phyloP scores from a whole-genome alignment of 306 rosid species.

The Oxytropis ochrocephala region DNA sequence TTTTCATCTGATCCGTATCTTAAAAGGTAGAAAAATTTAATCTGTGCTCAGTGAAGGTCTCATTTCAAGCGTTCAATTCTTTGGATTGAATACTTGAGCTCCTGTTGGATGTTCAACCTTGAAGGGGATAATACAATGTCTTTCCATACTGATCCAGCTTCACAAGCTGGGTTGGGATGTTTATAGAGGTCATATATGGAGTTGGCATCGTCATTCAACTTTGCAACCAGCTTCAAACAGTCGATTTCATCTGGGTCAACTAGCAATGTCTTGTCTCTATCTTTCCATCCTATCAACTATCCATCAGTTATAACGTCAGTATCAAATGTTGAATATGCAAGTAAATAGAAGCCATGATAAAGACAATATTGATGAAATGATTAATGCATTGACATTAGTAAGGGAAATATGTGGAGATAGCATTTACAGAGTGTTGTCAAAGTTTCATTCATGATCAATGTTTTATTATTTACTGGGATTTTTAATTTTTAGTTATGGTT shows the following conservation, averaged over 20 bases:
- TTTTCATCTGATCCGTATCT: neutral
- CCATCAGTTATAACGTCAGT: slow-evolving; percentile 22
- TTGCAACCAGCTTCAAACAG: slow-evolving; percentile 62
- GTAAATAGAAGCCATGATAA: neutral
- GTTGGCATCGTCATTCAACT: slow-evolving; percentile 55
- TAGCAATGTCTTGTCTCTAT: slow-evolving; percentile 72
- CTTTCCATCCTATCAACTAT: slow-evolving; percentile 94
- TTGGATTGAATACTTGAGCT: slow-evolving; percentile 85
- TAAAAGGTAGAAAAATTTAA: neutral
- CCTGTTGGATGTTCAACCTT: slow-evolving; percentile 76
- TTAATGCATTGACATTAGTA: neutral
- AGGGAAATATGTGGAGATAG: neutral
- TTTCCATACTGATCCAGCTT: slow-evolving; percentile 84
- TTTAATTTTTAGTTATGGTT: neutral
- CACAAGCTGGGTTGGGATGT: slow-evolving; percentile 67
- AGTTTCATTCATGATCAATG: neutral
- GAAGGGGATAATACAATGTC: slow-evolving; percentile 92
- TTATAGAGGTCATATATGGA: slow-evolving; percentile 76
- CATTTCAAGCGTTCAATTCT: slow-evolving; percentile 51
- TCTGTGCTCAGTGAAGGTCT: slow-evolving; percentile 12
- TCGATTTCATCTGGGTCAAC: slow-evolving; percentile 94
- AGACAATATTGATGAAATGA: neutral
- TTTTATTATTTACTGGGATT: neutral
- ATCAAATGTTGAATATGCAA: neutral
- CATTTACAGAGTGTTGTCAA: neutral